Evolutionary conservation across 2,329 filamentous ascomycete species (phyloP), one percentile per base, ranked within the genome.

Genomic region (Mycocentrospora acerina): DNA sequence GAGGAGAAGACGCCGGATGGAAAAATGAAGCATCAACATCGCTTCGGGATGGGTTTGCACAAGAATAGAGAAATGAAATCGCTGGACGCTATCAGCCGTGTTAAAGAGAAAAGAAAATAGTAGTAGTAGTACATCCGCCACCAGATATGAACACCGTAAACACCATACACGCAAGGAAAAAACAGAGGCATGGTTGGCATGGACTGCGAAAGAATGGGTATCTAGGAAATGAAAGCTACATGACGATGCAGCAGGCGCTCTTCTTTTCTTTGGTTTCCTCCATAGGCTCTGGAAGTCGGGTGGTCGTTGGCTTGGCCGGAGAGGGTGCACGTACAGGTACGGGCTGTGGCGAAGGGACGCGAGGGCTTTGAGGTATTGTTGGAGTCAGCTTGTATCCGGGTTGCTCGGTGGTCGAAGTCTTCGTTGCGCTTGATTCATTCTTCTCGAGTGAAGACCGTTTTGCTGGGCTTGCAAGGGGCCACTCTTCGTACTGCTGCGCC

Each of bases 211-310:
- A 50, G 32, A 50, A 53, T 44, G 53, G 58, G 55, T 59, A 64
- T 61, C 57, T 49, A 36, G 38, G 40, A 45, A 44, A 46, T 41
- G 48, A 51, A 55, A 32, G 48, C 59, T 74, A 89, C 86, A 89
- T 89, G 52, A 90, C 78, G 45, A 88, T 73, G 67, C 86, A 90
- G 66, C 85, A 86, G 42, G 80, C 82, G 53, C 84, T 78, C 48
- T 75, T 78, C 55, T 81, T 75, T 54, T 80, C 75, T 53, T 79
- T 74, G 48, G 77, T 73, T 51, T 76, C 75, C 43, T 81, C 76
- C 9, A 72, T 71, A 4, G 76, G 72, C 32, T 82, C 74, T 29
- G 78, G 77, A 16, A 80, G 62, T 46, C 75, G 72, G 29, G 77
- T 71, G 4, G 76, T 70, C 3, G 49, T 43, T 10, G 59, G 32